Percentiles rank a stretch among this genome's conserved stretches.
phyloP scores from a whole-genome alignment of 1,139 yeast genomes.

The Protomyces macrosporus region DNA sequence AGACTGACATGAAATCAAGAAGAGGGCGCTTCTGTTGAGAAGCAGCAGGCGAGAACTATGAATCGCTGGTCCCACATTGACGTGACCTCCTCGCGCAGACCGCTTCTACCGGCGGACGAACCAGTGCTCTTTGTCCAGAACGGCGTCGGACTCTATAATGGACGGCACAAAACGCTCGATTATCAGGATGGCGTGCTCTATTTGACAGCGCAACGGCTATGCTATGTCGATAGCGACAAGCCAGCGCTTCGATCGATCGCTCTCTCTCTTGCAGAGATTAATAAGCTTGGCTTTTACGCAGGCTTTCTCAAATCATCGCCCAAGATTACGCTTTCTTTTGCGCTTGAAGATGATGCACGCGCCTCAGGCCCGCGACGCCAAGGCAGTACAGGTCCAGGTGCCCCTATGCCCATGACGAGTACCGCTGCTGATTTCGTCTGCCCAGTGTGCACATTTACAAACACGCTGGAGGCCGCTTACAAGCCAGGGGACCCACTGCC shows the following conservation, averaged over 20 bases:
- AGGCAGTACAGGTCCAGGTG: neutral
- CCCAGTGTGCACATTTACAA: slow-evolving; percentile 72
- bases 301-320: slow-evolving; percentile 77
- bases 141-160: slow-evolving; percentile 40
- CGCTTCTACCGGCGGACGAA: slow-evolving; percentile 45
- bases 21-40: too few species aligned
- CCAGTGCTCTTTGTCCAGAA: slow-evolving; percentile 41
- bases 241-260: slow-evolving; percentile 48
- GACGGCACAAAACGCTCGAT: slow-evolving; percentile 52
- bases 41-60: slow-evolving; percentile 7
- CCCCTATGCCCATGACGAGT: neutral
- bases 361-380: neutral
- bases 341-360: neutral
- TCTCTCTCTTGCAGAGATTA: slow-evolving; percentile 48
- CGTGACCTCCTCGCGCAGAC: slow-evolving; percentile 47
- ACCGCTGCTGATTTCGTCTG: slow-evolving; percentile 59
- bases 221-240: slow-evolving; percentile 58
- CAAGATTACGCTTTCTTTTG: slow-evolving; percentile 47
- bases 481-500: slow-evolving; percentile 46
- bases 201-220: slow-evolving; percentile 64
- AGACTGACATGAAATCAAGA: too few species aligned
- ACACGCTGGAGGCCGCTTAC: slow-evolving; percentile 44
- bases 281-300: slow-evolving; percentile 44
- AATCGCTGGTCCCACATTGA: slow-evolving; percentile 45
- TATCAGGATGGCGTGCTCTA: slow-evolving; percentile 75